A percentile compares a stretch with the other conserved stretches of the same genome.
Conservation (phyloP, 257 asterid species). For the Paraleonurus japonicus region DNA sequence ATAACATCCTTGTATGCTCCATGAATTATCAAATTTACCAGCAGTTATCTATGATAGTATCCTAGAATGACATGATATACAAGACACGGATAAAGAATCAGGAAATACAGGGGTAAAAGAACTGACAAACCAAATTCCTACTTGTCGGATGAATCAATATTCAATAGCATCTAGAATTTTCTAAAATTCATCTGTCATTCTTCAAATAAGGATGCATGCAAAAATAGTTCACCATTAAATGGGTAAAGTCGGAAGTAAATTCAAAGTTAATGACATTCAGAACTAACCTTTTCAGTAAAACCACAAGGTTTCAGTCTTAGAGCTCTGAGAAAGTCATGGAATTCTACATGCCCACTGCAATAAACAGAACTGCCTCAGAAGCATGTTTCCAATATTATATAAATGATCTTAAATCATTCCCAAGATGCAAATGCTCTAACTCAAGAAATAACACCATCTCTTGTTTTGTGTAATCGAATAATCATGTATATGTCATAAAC, state of each 20-base stretch:
- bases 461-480: not conserved
- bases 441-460: not conserved
- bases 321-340: conserved; percentile 67
- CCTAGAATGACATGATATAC: not conserved
- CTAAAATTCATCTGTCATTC: not conserved
- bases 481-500: not conserved
- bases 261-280: not conserved
- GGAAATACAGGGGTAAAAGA: not conserved
- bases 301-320: conserved; percentile 70
- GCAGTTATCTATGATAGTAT: not conserved
- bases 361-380: conserved; percentile 28
- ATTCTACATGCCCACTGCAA: conserved; percentile 74
- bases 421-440: conserved; percentile 9
- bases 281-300: conserved; percentile 66
- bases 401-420: not conserved
- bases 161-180: not conserved
- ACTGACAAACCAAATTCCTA: not conserved
- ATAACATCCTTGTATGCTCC: not conserved
- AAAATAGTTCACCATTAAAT: not conserved
- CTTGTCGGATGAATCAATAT: not conserved
- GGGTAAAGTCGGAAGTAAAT: conserved; percentile 7
- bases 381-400: conserved; percentile 19
- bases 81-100: not conserved
- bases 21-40: not conserved
- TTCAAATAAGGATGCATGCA: conserved; percentile 1